Conservation (phyloP, 306 rosid genomes). For the Cucumis sativus region DNA sequence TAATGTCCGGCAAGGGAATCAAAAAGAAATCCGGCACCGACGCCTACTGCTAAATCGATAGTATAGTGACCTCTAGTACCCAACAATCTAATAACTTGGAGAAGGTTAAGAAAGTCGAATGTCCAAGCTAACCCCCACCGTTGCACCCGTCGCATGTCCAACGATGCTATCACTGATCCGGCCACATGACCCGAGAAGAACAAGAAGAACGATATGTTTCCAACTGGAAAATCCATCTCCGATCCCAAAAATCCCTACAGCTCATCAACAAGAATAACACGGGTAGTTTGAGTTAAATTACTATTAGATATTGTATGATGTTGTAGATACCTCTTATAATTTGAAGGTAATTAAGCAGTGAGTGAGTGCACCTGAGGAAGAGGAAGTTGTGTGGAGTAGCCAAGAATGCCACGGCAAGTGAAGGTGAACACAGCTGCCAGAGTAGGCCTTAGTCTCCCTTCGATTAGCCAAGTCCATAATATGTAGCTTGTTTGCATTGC, state of each 20-base stretch:
- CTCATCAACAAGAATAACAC: not conserved
- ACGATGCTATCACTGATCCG: constrained; percentile 78
- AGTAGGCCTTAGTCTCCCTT: constrained; percentile 83
- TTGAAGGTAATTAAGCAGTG: too few species aligned
- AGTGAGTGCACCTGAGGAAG: constrained; percentile 55
- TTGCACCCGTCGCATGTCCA: constrained; percentile 81
- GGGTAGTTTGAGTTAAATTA: too few species aligned
- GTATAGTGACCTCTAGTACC: constrained; percentile 91
- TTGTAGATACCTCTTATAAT: too few species aligned
- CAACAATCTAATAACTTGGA: constrained; percentile 57
- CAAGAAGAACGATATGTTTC: constrained; percentile 79
- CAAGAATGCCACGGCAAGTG: constrained; percentile 87
- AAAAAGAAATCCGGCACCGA: constrained; percentile 84
- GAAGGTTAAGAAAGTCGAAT: constrained; percentile 53
- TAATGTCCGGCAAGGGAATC: constrained; percentile 75
- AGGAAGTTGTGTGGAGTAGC: constrained; percentile 87
- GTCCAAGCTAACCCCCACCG: constrained; percentile 60
- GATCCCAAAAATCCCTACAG: constrained; percentile 78
- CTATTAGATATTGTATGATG: too few species aligned
- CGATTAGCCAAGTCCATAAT: constrained; percentile 74
- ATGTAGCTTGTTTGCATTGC: constrained; percentile 84
- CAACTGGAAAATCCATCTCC: constrained; percentile 83
- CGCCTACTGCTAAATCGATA: constrained; percentile 72
- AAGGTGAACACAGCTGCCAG: constrained; percentile 79
- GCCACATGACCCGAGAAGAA: constrained; percentile 88